phyloP scores from a whole-genome alignment of 495 filamentous ascomycete genomes.

The Hypoxylon lienhwacheense region DNA sequence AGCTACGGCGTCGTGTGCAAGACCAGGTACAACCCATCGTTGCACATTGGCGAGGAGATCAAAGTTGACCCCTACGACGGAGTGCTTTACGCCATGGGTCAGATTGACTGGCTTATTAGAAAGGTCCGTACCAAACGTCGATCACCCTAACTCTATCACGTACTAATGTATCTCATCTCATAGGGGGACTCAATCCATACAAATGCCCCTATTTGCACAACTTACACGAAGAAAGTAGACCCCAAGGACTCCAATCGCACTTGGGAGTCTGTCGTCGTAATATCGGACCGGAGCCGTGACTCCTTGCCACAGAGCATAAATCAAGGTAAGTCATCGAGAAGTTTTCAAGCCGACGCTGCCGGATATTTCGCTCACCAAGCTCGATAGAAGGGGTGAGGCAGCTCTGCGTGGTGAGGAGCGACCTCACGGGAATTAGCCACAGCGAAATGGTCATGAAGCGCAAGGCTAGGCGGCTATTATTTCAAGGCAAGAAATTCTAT shows the following conservation, averaged over 20 bases:
- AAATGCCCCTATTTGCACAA: slow-evolving; percentile 44
- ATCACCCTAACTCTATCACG: background rate
- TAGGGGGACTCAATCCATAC: slow-evolving; percentile 45
- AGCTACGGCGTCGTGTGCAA: slow-evolving; percentile 60
- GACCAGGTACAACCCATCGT: slow-evolving; percentile 48
- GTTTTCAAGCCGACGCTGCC: slow-evolving; percentile 22
- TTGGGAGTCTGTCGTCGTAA: slow-evolving; percentile 54
- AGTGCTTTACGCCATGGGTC: slow-evolving; percentile 50
- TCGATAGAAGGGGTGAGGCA: slow-evolving; percentile 45
- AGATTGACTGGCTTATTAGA: slow-evolving; percentile 60
- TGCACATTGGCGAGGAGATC: slow-evolving; percentile 50
- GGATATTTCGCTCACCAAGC: slow-evolving; percentile 6
- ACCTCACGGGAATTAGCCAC: slow-evolving; percentile 40
- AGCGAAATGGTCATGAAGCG: slow-evolving; percentile 40
- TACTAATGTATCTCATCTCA: slow-evolving; percentile 14
- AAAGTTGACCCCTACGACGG: slow-evolving; percentile 49
- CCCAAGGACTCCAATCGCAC: slow-evolving; percentile 41
- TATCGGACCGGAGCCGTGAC: slow-evolving; percentile 47
- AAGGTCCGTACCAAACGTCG: slow-evolving; percentile 36
- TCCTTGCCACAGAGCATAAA: slow-evolving; percentile 49
- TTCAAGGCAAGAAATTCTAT: slow-evolving; percentile 48
- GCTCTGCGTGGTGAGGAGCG: slow-evolving; percentile 43
- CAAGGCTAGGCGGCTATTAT: slow-evolving; percentile 42
- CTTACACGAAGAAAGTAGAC: slow-evolving; percentile 51
- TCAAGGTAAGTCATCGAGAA: slow-evolving; percentile 35